Percentiles rank a stretch among this genome's conserved stretches.
Evolutionary conservation across 1,284 basidiomycete genomes (phyloP).

Genomic region (Cutaneotrichosporon dermatis): DNA sequence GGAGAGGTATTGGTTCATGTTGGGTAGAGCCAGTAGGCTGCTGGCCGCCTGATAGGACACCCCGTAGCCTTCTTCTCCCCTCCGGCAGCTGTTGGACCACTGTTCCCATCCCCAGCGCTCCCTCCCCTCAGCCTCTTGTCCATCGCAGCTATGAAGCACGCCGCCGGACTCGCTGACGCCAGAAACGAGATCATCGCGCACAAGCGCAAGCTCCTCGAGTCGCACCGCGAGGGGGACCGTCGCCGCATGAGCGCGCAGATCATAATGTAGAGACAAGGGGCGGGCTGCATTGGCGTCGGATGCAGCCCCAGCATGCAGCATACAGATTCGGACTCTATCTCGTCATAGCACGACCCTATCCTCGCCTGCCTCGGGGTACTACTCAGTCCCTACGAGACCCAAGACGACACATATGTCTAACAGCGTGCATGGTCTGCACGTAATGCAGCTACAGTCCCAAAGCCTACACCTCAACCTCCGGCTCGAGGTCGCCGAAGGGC

Average conservation of each 20-base stretch:
- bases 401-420: background rate
- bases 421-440: constrained; percentile 4
- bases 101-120: too few relatives aligned
- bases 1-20: too few relatives aligned
- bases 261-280: constrained; percentile 3
- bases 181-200: constrained; percentile 31
- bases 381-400: too few relatives aligned
- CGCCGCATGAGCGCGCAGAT: constrained; percentile 4
- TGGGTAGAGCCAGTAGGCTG: too few relatives aligned
- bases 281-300: background rate
- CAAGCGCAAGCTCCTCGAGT: constrained; percentile 29
- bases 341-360: too few relatives aligned
- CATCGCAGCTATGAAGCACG: background rate
- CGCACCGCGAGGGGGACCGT: constrained; percentile 26
- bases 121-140: background rate
- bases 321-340: constrained; percentile 5
- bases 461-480: constrained; percentile 52
- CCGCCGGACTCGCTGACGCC: background rate
- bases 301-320: constrained; percentile 11
- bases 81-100: too few relatives aligned
- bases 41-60: too few relatives aligned
- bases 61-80: too few relatives aligned
- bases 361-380: too few relatives aligned
- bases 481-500: constrained; percentile 84
- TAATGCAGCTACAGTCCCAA: constrained; percentile 17